Evolutionary conservation across 1,284 basidiomycete genomes (phyloP).

Genomic region (Ustilago curta): DNA sequence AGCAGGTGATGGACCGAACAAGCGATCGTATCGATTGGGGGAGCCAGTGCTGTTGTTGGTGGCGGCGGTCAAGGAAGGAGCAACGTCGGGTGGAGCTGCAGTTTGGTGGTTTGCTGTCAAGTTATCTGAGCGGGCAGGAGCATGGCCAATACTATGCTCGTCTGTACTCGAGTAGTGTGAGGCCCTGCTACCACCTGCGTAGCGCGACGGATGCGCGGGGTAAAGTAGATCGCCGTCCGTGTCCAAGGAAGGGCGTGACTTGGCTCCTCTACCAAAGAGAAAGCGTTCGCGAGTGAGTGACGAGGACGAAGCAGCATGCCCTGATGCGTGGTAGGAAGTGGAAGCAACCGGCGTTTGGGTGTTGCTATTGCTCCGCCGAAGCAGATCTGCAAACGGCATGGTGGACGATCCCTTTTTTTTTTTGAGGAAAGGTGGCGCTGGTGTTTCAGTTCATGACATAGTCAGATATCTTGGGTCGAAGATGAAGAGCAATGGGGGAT

Average conservation of each 20-base stretch:
- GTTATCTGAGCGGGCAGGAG: constrained; percentile 20
- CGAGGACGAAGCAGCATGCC: neutral
- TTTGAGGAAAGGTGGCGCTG: neutral
- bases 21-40: constrained; percentile 28
- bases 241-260: constrained; percentile 7
- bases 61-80: constrained; percentile 6
- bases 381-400: constrained; percentile 35
- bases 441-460: constrained; percentile 22
- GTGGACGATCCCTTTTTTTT: neutral
- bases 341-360: constrained; percentile 7
- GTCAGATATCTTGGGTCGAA: neutral
- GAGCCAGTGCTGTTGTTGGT: neutral
- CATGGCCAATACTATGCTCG: constrained; percentile 29
- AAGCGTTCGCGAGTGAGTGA: constrained; percentile 11
- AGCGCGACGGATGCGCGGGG: constrained; percentile 8
- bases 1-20: constrained; percentile 11
- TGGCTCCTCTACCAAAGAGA: constrained; percentile 17
- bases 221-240: constrained; percentile 24
- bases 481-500: too few species aligned
- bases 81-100: neutral
- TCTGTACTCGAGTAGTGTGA: constrained; percentile 27
- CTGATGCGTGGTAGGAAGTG: constrained; percentile 10
- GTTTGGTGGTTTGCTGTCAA: constrained; percentile 1
- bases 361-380: constrained; percentile 14
- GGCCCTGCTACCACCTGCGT: constrained; percentile 1